A percentile compares a stretch with the other conserved stretches of the same genome.
phyloP scores from a whole-genome alignment of 345 rosid genomes.

The Pistacia integerrima region DNA sequence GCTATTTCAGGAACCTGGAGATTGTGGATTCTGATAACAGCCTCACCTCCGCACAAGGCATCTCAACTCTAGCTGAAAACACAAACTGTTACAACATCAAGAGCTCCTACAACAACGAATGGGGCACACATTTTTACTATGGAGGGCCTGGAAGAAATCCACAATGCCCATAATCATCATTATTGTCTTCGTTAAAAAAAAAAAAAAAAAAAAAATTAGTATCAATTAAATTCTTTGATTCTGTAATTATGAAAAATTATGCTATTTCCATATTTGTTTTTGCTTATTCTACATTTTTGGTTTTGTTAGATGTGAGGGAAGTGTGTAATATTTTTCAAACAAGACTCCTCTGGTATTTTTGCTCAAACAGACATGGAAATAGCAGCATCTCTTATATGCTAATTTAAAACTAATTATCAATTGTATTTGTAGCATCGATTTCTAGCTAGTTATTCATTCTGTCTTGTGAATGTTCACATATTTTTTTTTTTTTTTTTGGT shows the following conservation, averaged over 20 bases:
- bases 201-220: no score
- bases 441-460: no score
- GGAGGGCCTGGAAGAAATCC: conserved; percentile 93
- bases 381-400: conserved; percentile 18
- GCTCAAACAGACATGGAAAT: conserved; percentile 41
- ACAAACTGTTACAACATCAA: conserved; percentile 85
- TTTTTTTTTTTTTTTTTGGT: no score
- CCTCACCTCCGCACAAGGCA: conserved; percentile 60
- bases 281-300: conserved; percentile 22
- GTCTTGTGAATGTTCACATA: no score
- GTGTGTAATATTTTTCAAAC: conserved; percentile 11
- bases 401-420: neutral
- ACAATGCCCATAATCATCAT: conserved; percentile 48
- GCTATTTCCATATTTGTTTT: conserved; percentile 39
- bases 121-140: conserved; percentile 93
- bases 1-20: conserved; percentile 88
- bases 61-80: conserved; percentile 79
- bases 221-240: conserved; percentile 34
- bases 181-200: neutral
- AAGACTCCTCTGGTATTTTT: conserved; percentile 5
- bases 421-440: neutral
- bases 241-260: conserved; percentile 34
- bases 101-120: conserved; percentile 70
- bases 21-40: conserved; percentile 88
- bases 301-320: conserved; percentile 1